phyloP scores from a whole-genome alignment of 1,284 basidiomycete species.

The Inonotus obliquus region DNA sequence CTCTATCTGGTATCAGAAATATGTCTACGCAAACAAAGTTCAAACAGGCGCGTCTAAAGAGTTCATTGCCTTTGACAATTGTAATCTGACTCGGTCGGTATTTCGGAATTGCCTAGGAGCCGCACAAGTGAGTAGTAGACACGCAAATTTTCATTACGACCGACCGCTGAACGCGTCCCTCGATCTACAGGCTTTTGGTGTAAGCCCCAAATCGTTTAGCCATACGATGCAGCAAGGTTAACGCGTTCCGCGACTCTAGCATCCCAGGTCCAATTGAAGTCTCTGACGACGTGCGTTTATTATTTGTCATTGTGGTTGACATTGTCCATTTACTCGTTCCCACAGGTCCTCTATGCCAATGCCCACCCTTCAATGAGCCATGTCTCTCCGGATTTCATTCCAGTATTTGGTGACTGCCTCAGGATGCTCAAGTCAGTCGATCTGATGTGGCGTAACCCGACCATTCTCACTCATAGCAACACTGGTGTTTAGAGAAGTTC shows the following conservation, averaged over 20 bases:
- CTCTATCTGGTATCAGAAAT: neutral
- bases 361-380: conserved; percentile 88
- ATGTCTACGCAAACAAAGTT: conserved; percentile 28
- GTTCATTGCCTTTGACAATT: neutral
- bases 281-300: conserved; percentile 59
- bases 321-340: neutral
- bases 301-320: conserved; percentile 2
- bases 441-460: neutral
- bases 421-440: conserved; percentile 67
- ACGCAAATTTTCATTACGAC: conserved; percentile 10
- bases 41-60: conserved; percentile 31
- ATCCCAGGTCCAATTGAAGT: conserved; percentile 85
- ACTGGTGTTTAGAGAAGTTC: conserved; percentile 49
- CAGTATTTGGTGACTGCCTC: conserved; percentile 87
- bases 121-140: conserved; percentile 56
- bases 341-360: conserved; percentile 72
- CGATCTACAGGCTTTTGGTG: conserved; percentile 52
- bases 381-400: conserved; percentile 87
- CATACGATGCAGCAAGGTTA: neutral
- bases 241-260: conserved; percentile 29
- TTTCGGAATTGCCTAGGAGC: conserved; percentile 34
- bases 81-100: conserved; percentile 3
- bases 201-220: conserved; percentile 32
- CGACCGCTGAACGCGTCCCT: conserved; percentile 12
- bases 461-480: neutral